Conservation (phyloP, 1,284 basidiomycete species). For the Volvariella volvacea region DNA sequence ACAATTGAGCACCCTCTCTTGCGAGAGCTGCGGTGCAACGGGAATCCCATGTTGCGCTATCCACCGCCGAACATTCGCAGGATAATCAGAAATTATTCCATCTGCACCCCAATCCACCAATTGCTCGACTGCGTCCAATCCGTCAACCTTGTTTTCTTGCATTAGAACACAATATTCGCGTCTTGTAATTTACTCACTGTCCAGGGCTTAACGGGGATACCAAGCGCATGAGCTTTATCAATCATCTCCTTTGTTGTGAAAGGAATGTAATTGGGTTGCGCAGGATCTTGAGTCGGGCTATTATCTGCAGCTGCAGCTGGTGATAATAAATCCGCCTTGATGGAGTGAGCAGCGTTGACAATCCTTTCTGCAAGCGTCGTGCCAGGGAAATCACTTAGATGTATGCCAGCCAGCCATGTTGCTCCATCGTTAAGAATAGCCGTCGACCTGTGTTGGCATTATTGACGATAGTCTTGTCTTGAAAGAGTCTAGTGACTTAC, state of each 20-base stretch:
- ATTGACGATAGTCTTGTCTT: background rate
- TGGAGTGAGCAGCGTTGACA: conserved; percentile 61
- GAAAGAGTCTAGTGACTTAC: conserved; percentile 26
- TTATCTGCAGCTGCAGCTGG: conserved; percentile 35
- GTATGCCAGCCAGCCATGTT: conserved; percentile 59
- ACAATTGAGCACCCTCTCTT: conserved; percentile 51
- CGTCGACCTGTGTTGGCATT: background rate
- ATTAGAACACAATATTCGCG: conserved; percentile 1
- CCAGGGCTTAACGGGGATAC: conserved; percentile 63
- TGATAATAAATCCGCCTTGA: conserved; percentile 64
- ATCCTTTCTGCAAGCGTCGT: conserved; percentile 44
- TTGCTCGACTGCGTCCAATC: conserved; percentile 52
- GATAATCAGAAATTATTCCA: conserved; percentile 70
- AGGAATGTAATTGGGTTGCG: conserved; percentile 37
- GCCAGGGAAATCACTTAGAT: conserved; percentile 51
- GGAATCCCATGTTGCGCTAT: conserved; percentile 40
- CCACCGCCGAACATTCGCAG: conserved; percentile 46
- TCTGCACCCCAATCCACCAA: conserved; percentile 57
- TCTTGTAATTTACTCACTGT: conserved; percentile 41
- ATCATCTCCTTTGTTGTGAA: conserved; percentile 70
- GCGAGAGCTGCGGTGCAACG: conserved; percentile 48
- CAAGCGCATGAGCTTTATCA: conserved; percentile 53
- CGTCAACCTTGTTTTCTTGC: conserved; percentile 40
- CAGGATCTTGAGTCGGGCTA: conserved; percentile 36
- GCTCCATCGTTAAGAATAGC: conserved; percentile 32